Conservation (phyloP, 352 stramenopile genomes). For the Globisporangium camurandrum region DNA sequence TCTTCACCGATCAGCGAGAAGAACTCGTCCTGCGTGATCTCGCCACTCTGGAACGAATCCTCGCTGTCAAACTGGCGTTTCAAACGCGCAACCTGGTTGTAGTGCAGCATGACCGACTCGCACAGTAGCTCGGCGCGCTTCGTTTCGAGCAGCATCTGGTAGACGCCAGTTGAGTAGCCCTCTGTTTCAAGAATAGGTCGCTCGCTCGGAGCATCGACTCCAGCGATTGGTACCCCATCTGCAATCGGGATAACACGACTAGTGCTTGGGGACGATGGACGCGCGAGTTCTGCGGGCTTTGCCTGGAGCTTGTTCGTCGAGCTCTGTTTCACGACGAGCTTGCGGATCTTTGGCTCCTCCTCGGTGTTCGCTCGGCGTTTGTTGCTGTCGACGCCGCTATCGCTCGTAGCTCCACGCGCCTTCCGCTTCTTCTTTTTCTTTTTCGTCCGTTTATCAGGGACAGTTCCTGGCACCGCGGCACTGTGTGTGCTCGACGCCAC, state of each 20-base stretch:
- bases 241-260: too few species aligned
- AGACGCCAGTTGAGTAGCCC: slow-evolving; percentile 34
- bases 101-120: slow-evolving; percentile 33
- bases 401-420: background rate
- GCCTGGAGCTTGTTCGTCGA: slow-evolving; percentile 2
- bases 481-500: background rate
- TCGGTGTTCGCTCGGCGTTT: background rate
- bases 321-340: slow-evolving; percentile 10
- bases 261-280: background rate
- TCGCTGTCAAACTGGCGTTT: slow-evolving; percentile 30
- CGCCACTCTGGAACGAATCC: slow-evolving; percentile 31
- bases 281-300: background rate
- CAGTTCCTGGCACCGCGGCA: background rate
- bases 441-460: background rate
- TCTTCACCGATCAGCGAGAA: slow-evolving; percentile 45
- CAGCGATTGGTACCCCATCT: slow-evolving; percentile 1
- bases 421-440: slow-evolving; percentile 18
- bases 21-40: slow-evolving; percentile 60
- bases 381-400: background rate
- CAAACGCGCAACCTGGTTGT: slow-evolving; percentile 30
- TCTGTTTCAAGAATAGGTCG: slow-evolving; percentile 7
- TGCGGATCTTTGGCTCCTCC: slow-evolving; percentile 1
- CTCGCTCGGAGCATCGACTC: background rate
- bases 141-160: slow-evolving; percentile 41
- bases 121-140: slow-evolving; percentile 42